Evolutionary conservation across 108 stramenopile genomes (phyloP), one percentile per base, ranked within the genome.

Genomic region (Schizochytrium sp.): DNA sequence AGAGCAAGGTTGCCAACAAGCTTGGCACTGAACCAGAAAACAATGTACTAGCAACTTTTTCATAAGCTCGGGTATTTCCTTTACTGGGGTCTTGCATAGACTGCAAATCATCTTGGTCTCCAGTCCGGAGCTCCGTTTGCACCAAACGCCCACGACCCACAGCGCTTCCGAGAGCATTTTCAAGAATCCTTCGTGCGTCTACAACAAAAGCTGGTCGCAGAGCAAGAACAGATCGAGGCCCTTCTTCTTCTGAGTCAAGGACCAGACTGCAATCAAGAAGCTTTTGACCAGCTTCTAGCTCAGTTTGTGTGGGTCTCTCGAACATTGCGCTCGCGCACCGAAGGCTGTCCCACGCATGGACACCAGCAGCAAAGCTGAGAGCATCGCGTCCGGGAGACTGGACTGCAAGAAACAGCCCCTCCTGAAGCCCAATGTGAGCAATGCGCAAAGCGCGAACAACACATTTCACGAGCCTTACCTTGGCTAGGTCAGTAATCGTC

Each of bases 301-400:
- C 76, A 28, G 19, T 40, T 53, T 83, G 10, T 10, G 17, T 8
- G 10, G 76, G 76, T n/a, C 53, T 17, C n/a, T 55, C 76, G 40
- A 83, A 83, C n/a, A 28, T 53, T 12, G 76, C 76, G 40, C 76
- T 40, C 5, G 50, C 50, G 76, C 47, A 55, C 47, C 76, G 47
- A 10, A 83, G 76, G 50, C n/a, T 55, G 50, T 83, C 76, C 76
- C 76, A 83, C 50, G 50, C n/a, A 13, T 55, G 76, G n/a, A 83
- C 47, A 53, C 47, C 28, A 5, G 50, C 45, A 47, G 47, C 5
- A 42, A 15, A 55, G 3, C 53, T 49, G 15, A 55, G 38, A 1
- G 47, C 76, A 53, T 83, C 76, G 12, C 76, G 76, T 10, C 76
- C 53, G 10, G 76, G 76, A 10, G 76, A 13, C 28, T 55, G 76